Evolutionary conservation across 768 basidiomycete species (phyloP), one percentile per base, ranked within the genome.

Genomic region (Suillus weaverae): DNA sequence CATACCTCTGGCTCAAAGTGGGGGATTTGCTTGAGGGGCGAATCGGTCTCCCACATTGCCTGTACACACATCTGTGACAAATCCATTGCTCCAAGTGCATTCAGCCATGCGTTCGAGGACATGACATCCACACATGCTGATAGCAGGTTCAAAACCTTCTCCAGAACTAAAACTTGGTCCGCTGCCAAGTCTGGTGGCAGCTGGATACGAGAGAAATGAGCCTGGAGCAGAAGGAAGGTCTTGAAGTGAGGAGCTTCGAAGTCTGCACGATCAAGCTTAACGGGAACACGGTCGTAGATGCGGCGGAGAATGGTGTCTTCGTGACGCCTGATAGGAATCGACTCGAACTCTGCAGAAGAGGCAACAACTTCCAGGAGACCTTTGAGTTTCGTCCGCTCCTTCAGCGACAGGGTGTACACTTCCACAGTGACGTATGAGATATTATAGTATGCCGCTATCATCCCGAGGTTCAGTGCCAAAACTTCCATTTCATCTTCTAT

Each of bases 31-130:
- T 92, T 95, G 69, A 99, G 78, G 0, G 96, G 95, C 43, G 93
- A 95, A 76, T 99, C 97, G 11, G 89, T 90, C 73, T 99, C 97
- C 97, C 97, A 99, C 78, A 97, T 89, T 0, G 92, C 95, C 76
- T 99, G 97, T 5, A 98, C 94, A 76, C 94, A 96, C 97, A 99
- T 99, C 77, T 99, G 97, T 10, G 93, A 93, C 55, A 99, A 78
- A 77, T 99, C 97, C 97, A 99, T 99, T 0, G 96, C 96, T 38
- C 95, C 92, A 30, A 98, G 79, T 0, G 97, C 97, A 71, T 89
- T 96, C 70, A 99, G 77, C 91, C 91, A 97, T 2, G 92, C 95
- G 72, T 97, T 98, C 41, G 94, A 95, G 3, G 94, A 95, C 94
- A 99, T 95, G 64, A 99, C 97, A 72, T 98, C 96, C 38, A 99